Base-by-base conservation (phyloP, 2,329 filamentous ascomycete genomes). In the Arachnomyces sp. region DNA sequence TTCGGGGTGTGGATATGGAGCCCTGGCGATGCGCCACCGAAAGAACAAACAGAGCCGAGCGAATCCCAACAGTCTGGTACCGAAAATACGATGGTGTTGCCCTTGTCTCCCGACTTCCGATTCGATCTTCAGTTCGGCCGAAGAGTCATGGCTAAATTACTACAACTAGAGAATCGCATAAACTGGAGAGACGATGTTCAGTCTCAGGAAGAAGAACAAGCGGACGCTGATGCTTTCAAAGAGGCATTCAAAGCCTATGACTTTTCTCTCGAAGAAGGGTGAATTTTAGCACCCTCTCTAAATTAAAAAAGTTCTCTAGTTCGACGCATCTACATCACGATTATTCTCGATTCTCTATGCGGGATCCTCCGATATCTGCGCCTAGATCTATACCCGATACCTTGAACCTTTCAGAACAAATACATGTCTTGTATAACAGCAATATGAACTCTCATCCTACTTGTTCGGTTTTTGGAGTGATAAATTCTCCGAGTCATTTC, bases 81-180 rank as follows among this genome's bases (percentile, higher is more conserved):
- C 56, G 78, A 84, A 46, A 81, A 80, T 49, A 80, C 78, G 42
- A 68, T 95, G 43, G 72, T 89, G 39, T 76, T 96, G 67, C 78
- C 78, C 5, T 72, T 95, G 7, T 76, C 81, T 43, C 68, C 79
- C 17, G 79, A 77, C 13, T 76, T 83, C 47, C 77, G 82, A 11
- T 96, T 98, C 58, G 88, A 94, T 57, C 65, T 95, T 34, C 90
- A 96, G 57, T 96, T 94, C 55, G 88, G 85, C 3, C 75, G 93
- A 31, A 78, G 80, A 33, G 92, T 95, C 3, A 68, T 96, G 59
- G 90, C 87, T 1, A 95, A 94, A 64, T 68, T 98, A 38, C 70
- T 98, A 37, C 77, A 79, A 2, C 65, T 96, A 34, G 86, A 95
- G 60, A 68, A 77, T 33, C 73, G 92, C n/a, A 66, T 82, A 38